Percentiles rank a stretch among this genome's conserved stretches.
These are phyloP conservation scores for Phytophthora brassicae DNA, from an alignment of 352 stramenopile genomes.

Conservation along the genomic window DNA sequence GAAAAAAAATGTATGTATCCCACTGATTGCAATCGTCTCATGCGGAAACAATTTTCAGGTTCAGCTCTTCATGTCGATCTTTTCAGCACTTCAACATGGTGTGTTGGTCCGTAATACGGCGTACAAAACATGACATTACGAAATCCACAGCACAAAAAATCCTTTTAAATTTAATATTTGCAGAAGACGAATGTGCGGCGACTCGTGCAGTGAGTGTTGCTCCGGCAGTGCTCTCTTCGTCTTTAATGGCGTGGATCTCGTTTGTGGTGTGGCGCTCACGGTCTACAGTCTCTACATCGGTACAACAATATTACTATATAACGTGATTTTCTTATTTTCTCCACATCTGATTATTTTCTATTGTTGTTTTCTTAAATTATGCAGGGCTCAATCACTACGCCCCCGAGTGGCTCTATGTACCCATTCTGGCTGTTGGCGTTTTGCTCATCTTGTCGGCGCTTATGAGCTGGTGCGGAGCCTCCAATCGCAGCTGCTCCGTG, in stretches of 20 bases:
- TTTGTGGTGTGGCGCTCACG: constrained; percentile 55
- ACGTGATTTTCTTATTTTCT: neutral
- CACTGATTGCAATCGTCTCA: too few relatives aligned
- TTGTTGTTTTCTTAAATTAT: constrained; percentile 2
- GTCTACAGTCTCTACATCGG: constrained; percentile 69
- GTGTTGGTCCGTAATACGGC: neutral
- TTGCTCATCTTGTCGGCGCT: constrained; percentile 48
- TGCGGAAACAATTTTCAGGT: too few relatives aligned
- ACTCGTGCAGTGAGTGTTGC: constrained; percentile 50
- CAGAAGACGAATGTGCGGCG: constrained; percentile 26
- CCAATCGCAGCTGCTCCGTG: constrained; percentile 42
- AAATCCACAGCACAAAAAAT: neutral
- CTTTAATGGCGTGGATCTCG: constrained; percentile 70
- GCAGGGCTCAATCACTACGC: constrained; percentile 64
- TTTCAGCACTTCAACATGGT: constrained; percentile 1
- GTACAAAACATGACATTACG: neutral
- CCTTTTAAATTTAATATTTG: constrained; percentile 2
- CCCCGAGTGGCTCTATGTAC: constrained; percentile 66
- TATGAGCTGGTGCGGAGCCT: constrained; percentile 71
- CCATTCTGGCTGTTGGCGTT: constrained; percentile 52
- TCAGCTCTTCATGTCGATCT: neutral
- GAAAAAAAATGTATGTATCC: too few relatives aligned
- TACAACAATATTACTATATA: constrained; percentile 8
- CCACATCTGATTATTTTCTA: too few relatives aligned
- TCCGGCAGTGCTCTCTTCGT: constrained; percentile 66